Base-by-base conservation (phyloP, 2,329 filamentous ascomycete genomes). In the Clarireedia monteithiana region DNA sequence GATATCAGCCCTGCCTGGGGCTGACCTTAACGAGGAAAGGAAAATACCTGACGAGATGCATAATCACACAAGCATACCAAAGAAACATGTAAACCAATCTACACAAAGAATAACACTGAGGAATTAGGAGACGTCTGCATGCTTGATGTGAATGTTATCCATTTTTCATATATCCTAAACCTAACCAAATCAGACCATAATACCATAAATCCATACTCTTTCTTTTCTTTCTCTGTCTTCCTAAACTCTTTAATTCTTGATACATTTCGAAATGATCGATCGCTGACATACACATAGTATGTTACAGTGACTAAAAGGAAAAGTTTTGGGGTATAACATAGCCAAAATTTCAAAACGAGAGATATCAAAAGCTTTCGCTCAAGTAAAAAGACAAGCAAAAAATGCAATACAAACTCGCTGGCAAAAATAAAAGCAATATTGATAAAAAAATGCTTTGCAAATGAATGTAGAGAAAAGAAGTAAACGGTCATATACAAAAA, bases 381-480 rank as follows among this genome's bases (percentile, higher is more conserved):
- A 10, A 14, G 23, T 17, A 49, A 51, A 26, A 42, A 24, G 12
- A 34, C 12, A 48, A n/a, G 7, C 9, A 27, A 51, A 23, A 24
- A 30, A n/a, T 30, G 15, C 45, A 20, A 14, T 12, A 23, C 23
- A 44, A 44, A 44, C 15, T 20, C 15, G 24, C 39, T 6, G 39
- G n/a, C 26, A n/a, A 38, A 47, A 36, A 20, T 23, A 27, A 15
- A 42, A 36, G 20, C 4, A 44, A 15, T 26, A 5, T 15, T 14
- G 24, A 24, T 14, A 50, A 50, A 34, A 45, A 34, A 42, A 48
- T 12, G 30, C 15, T 15, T 39, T 23, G 23, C 15, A 40, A 54
- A 55, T 7, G 47, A 55, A 39, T 27, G 53, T 42, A 38, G 15
- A 44, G 53, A 50, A 55, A 50, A 10, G 17, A 50, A 48, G 34